A percentile compares a stretch with the other conserved stretches of the same genome.
These are phyloP conservation scores for Microcera coccophila DNA, from an alignment of 2,329 filamentous ascomycete genomes.

Conservation along the genomic window DNA sequence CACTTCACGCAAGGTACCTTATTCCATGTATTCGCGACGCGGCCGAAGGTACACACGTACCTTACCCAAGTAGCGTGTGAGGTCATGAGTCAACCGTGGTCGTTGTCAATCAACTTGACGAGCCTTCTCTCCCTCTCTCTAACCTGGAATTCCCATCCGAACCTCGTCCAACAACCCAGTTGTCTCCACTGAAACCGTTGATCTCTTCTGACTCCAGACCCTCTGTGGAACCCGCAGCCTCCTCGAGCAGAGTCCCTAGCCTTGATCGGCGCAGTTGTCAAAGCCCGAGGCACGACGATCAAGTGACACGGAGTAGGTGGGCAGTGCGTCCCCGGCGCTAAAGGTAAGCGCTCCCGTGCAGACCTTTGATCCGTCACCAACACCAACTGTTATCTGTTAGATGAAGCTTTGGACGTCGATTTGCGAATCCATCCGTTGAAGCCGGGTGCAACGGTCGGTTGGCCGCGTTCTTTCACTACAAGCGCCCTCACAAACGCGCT, in stretches of 20 bases:
- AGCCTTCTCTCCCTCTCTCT: no score
- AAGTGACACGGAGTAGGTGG: slow-evolving; percentile 12
- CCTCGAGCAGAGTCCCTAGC: neutral
- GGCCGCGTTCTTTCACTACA: neutral
- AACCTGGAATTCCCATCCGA: neutral
- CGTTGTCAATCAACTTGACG: neutral
- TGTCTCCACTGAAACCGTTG: no score
- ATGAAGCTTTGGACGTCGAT: neutral
- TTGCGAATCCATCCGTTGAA: neutral
- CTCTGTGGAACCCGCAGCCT: neutral
- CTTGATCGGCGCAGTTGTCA: slow-evolving; percentile 2
- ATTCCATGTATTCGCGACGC: no score
- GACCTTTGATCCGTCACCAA: neutral
- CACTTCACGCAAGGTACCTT: no score
- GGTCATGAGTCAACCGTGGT: neutral
- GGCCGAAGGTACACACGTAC: no score
- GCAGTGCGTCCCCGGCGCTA: slow-evolving; percentile 10
- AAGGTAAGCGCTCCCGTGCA: slow-evolving; percentile 4
- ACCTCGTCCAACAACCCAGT: neutral
- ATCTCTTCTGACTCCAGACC: neutral
- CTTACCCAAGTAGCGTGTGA: no score
- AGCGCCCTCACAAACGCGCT: neutral
- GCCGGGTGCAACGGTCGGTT: neutral
- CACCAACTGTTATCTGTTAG: neutral
- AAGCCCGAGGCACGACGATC: slow-evolving; percentile 9